Evolutionary conservation across 2,329 filamentous ascomycete genomes (phyloP), one percentile per base, ranked within the genome.

Genomic region (Microdochium nivale): DNA sequence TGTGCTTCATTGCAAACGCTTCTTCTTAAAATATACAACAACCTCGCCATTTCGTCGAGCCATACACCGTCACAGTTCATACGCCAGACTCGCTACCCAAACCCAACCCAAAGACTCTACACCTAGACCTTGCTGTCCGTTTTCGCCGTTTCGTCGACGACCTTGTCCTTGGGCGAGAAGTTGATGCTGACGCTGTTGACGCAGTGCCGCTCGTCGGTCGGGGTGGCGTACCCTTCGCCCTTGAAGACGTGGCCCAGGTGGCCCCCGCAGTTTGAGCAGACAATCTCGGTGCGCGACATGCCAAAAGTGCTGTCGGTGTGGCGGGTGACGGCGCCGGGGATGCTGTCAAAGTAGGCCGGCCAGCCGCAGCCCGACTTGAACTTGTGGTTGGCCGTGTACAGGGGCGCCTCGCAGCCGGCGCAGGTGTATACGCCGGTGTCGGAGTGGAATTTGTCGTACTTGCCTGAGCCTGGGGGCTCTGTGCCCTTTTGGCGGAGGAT

Each of bases 301-400:
- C 92, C 92, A 49, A 90, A 79, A 0, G 83, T 76, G 48, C 71
- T 74, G 68, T 99, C 94, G 56, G 83, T 82, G 63, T 92, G 86
- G 55, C 92, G 78, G 33, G 82, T 88, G 13, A 99, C 90, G 1
- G 92, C 92, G 2, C 90, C 91, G 0, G 94, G 92, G 49, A 99
- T 82, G 58, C 87, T 92, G 70, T 99, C 94, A 67, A 92, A 99
- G 72, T 97, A 99, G 13, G 94, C 94, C 0, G 94, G 94, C 94
- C 94, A 99, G 55, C 94, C 94, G 70, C 94, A 99, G 43, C 90
- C 90, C 19, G 88, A 95, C 69, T 88, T 88, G 79, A 99, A 99
- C 70, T 99, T 99, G 72, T 96, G 91, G 56, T 79, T 79, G 25
- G 94, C 91, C 68, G 85, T 92, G 80, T 99, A 99, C 19, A 99